Base-by-base conservation (phyloP, 768 basidiomycete genomes). In the Mycena chlorophos region DNA sequence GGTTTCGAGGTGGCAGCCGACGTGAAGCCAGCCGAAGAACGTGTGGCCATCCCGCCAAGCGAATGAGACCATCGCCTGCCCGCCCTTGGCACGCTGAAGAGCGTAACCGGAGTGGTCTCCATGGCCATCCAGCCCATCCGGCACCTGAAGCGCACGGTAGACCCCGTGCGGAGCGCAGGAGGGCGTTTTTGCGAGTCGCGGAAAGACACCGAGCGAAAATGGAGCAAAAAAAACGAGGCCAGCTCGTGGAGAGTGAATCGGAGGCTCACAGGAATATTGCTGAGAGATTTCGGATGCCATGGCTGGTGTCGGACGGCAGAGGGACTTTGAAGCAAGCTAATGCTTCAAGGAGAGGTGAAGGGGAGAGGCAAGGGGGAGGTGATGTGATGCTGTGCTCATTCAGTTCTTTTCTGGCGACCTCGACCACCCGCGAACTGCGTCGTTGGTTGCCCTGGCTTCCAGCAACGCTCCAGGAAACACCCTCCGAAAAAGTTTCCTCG, bases 261-360 rank as follows among this genome's bases (percentile, higher is more conserved):
- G 20, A 54, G 12, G 81, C 89, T 76, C 50, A 92, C 91, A 91
- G 66, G 90, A 86, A 70, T 89, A 91, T 78, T 92, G 89, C 78
- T 90, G 87, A 62, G 88, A 84, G 58, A 80, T 74, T 72, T 86
- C 82, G 58, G 86, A 84, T 65, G 87, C 81, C 89, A 91, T 91
- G 71, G 70, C 68, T 66, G 60, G 55, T 63, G 63, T 60, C 57
- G 67, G 62, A 63, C 69, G 65, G 69, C 67, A 68, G 58, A 63
- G 58, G 68, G 66, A 67, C 65, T 68, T 73, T 74, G 82, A 89
- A 88, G 86, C 87, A 89, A 89, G 73, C 73, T 85, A 89, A 89
- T 89, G 87, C 87, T 84, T 89, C 87, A 76, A 66, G 63, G 67
- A 65, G 37, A 22, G 57, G 54, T 53, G 66, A 58, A 64, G 57